Evolutionary conservation across 805 yeast species (phyloP).

Genomic region (Starmera quercuum): DNA sequence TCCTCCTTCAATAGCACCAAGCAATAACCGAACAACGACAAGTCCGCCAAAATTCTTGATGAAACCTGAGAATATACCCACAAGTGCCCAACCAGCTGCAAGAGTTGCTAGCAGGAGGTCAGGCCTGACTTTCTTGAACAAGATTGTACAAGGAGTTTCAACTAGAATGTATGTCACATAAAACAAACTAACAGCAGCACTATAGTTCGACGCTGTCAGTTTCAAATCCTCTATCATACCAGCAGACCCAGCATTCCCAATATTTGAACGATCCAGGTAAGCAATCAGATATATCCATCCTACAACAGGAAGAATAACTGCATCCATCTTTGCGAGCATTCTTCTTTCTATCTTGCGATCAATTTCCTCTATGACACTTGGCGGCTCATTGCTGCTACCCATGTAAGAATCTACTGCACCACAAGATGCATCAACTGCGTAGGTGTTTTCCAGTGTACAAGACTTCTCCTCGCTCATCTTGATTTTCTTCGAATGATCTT

Average conservation of each 20-base stretch:
- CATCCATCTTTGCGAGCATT: not conserved
- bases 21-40: constrained; percentile 37
- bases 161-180: constrained; percentile 36
- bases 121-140: constrained; percentile 29
- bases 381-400: too few relatives aligned
- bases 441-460: too few relatives aligned
- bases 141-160: constrained; percentile 30
- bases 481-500: too few relatives aligned
- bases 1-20: constrained; percentile 47
- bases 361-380: too few relatives aligned
- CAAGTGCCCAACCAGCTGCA: constrained; percentile 20
- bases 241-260: constrained; percentile 52
- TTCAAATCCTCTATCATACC: constrained; percentile 37
- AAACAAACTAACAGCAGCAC: constrained; percentile 36
- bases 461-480: too few relatives aligned
- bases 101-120: constrained; percentile 24
- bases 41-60: constrained; percentile 33
- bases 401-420: too few relatives aligned
- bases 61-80: constrained; percentile 37
- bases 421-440: too few relatives aligned
- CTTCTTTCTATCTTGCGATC: not conserved
- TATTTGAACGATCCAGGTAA: constrained; percentile 46
- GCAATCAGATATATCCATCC: constrained; percentile 31
- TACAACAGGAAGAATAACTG: not conserved
- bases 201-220: constrained; percentile 30